Conservation (phyloP, 139 green algal genomes). For the Astrephomene gubernaculifera region DNA sequence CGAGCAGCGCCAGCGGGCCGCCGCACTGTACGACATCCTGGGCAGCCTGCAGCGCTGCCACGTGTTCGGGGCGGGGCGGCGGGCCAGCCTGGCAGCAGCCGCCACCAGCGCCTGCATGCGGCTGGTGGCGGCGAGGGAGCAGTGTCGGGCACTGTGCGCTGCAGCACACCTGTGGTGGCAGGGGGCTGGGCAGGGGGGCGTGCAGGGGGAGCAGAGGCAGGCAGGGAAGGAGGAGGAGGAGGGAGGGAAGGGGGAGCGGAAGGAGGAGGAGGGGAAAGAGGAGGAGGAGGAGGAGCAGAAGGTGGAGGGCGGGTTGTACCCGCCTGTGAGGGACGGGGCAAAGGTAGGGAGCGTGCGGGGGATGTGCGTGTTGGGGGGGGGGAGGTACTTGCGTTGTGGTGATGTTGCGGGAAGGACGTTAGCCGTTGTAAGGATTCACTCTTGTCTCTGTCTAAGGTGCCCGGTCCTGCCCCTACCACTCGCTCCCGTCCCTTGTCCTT, state of each 20-base stretch:
- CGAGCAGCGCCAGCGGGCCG: conserved; percentile 65
- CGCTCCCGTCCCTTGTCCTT: not conserved
- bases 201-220: not conserved
- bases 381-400: not conserved
- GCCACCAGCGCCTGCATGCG: conserved; percentile 52
- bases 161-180: conserved; percentile 92
- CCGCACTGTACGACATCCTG: conserved; percentile 85
- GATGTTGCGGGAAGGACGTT: not conserved
- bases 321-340: conserved; percentile 65
- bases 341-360: conserved; percentile 73
- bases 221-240: not conserved
- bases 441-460: too few relatives aligned
- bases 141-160: conserved; percentile 85
- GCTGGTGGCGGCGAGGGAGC: conserved; percentile 91
- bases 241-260: not conserved
- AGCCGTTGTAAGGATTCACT: not conserved
- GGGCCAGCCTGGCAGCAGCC: conserved; percentile 71
- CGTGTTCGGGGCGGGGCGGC: conserved; percentile 82
- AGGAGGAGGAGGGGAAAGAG: not conserved
- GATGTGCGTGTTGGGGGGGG: not conserved
- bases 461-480: not conserved
- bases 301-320: conserved; percentile 4
- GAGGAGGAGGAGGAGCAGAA: not conserved
- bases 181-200: not conserved
- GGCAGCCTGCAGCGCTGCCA: conserved; percentile 84